Percentiles rank a stretch among this genome's conserved stretches.
Conservation (phyloP, 2,329 filamentous ascomycete genomes). For the Lecanicillium sp. region DNA sequence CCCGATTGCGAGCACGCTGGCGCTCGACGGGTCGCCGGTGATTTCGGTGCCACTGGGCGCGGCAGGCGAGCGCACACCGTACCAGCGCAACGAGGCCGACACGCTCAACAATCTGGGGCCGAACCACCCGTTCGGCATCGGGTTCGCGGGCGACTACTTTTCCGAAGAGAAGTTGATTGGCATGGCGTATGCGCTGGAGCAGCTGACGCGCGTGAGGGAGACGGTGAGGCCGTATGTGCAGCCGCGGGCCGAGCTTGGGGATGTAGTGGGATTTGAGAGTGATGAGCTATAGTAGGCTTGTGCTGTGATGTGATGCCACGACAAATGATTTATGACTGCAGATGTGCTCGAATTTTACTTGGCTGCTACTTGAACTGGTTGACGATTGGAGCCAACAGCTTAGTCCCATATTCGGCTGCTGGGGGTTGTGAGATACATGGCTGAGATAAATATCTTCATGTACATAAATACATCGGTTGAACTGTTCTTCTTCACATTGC, state of each 20-base stretch:
- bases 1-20: constrained; percentile 40
- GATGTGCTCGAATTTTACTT: no score
- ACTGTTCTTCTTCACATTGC: no score
- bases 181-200: constrained; percentile 64
- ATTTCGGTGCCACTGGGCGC: constrained; percentile 59
- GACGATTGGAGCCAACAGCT: no score
- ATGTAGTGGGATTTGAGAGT: constrained; percentile 17
- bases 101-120: constrained; percentile 49
- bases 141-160: constrained; percentile 56
- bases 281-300: constrained; percentile 2
- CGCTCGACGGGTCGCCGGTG: constrained; percentile 53
- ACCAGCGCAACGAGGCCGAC: constrained; percentile 39
- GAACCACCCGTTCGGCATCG: constrained; percentile 54
- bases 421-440: no score
- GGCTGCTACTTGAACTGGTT: no score
- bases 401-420: no score
- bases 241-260: constrained; percentile 26
- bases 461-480: no score
- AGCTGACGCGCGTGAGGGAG: constrained; percentile 37
- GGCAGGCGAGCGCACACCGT: constrained; percentile 43
- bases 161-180: constrained; percentile 57
- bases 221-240: constrained; percentile 24
- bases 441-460: no score
- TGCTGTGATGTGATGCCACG: no score
- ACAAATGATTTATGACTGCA: no score